Evolutionary conservation across 371 early-diverging fungal species (phyloP).

Genomic region (Fennellomyces sp.): DNA sequence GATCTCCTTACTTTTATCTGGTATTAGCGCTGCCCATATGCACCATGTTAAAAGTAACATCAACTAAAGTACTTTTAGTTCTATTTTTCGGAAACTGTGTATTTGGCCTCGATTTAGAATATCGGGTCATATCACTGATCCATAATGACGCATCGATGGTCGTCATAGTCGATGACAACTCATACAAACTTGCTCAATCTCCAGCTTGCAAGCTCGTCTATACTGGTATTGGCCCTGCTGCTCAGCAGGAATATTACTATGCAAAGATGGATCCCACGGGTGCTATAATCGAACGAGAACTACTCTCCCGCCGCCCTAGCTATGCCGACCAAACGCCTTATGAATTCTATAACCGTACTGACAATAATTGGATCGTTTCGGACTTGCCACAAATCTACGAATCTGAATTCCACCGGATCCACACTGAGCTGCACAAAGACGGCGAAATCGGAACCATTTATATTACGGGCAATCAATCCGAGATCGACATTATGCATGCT

Average conservation of each 20-base stretch:
- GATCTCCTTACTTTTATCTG: too few species aligned
- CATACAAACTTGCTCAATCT: conserved; percentile 1
- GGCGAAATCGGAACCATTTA: conserved; percentile 20
- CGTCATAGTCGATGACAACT: conserved; percentile 13
- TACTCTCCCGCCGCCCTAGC: conserved; percentile 4
- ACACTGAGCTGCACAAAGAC: conserved; percentile 12
- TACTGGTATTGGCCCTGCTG: conserved; percentile 19
- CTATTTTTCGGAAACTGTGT: too few species aligned
- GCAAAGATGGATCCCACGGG: background rate
- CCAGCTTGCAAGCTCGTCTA: background rate
- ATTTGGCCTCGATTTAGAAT: too few species aligned
- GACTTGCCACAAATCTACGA: conserved; percentile 7
- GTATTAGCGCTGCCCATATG: too few species aligned
- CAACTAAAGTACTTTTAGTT: too few species aligned
- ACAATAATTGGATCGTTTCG: conserved; percentile 5
- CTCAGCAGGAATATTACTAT: conserved; percentile 11
- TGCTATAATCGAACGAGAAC: conserved; percentile 7
- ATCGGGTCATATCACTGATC: background rate
- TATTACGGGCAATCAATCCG: conserved; percentile 9
- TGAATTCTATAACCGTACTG: conserved; percentile 20
- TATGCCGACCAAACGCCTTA: conserved; percentile 8
- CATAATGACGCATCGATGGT: background rate
- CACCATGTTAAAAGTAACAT: too few species aligned
- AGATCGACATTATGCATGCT: conserved; percentile 10
- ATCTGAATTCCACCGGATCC: conserved; percentile 14